Conservation (phyloP, 108 stramenopile genomes). For the Nannochloropsis gaditana region DNA sequence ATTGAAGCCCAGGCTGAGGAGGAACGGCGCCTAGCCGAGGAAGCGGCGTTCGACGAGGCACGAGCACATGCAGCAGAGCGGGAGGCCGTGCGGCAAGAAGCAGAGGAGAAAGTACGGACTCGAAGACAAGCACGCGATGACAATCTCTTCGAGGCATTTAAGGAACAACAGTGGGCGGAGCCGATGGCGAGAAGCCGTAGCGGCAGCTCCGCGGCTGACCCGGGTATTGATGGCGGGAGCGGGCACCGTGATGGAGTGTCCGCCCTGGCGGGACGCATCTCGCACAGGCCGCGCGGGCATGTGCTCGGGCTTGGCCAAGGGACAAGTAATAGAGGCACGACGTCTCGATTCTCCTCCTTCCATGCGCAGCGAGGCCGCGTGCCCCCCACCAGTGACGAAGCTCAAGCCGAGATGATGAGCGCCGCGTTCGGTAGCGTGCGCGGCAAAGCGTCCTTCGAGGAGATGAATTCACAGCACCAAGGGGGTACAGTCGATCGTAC, state of each 20-base stretch:
- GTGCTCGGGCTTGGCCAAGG: not conserved
- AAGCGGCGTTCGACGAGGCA: not conserved
- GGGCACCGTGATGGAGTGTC: not conserved
- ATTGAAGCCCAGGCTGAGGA: constrained; percentile 17
- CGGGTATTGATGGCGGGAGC: not conserved
- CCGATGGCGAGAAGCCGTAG: not conserved
- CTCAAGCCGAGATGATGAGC: constrained; percentile 9
- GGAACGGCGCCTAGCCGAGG: not conserved
- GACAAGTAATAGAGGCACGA: not conserved
- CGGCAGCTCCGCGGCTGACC: not conserved
- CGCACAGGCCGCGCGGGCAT: not conserved
- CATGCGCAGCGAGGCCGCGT: not conserved
- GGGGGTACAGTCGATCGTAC: not conserved
- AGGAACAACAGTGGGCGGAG: not conserved
- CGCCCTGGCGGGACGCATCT: not conserved
- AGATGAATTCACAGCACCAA: not conserved
- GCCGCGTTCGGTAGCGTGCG: not conserved
- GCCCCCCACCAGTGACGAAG: not conserved
- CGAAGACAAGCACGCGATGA: not conserved
- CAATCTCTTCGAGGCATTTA: not conserved
- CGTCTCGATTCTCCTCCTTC: not conserved
- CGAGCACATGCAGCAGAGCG: constrained; percentile 18
- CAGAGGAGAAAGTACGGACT: not conserved
- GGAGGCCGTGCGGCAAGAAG: constrained; percentile 8
- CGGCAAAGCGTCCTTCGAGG: not conserved